Base-by-base conservation (phyloP, 2,329 filamentous ascomycete genomes). In the Xylariaceae sp. region DNA sequence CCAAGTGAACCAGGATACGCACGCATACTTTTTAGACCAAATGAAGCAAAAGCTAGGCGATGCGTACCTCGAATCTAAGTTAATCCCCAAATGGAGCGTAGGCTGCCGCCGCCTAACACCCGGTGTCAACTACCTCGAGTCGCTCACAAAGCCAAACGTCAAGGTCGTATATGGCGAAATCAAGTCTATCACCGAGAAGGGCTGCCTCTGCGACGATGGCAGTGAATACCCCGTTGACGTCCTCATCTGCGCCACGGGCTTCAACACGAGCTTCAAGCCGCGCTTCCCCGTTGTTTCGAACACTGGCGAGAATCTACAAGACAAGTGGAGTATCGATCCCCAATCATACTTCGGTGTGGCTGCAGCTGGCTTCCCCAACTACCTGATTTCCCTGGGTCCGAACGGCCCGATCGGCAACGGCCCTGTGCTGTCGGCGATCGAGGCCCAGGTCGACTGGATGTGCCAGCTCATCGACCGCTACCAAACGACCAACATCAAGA, bases 361-460 rank as follows among this genome's bases (percentile, higher is more conserved):
- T 1, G 71, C 77, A 62, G 71, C 79, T 45, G 71, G 72, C 1
- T 76, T 77, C 57, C 77, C 77, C 0, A 80, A 80, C 54, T 75
- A 79, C 55, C 77, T 80, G 61, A 69, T 79, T 48, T 65, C 79
- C n/a, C 73, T 77, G 45, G 77, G 56, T 14, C 56, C 56, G 6
- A 53, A 43, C 19, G 40, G 34, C 6, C 52, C 56, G 4, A 36
- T 55, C 12, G 52, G 48, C 12, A 53, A 57, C 25, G 56, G 56
- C 1, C 44, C 46, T 1, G 35, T 53, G 19, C 37, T 56, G 2
- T 40, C 47, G 23, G 40, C 40, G 8, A 37, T 50, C 33, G 53
- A 55, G 42, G 23, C 35, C 3, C 37, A 49, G 20, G 44, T 41
- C 22, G 44, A 52, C 12, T 53, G 50, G 42, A 45, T 51, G 11